Base-by-base conservation (phyloP, 2,329 filamentous ascomycete genomes). In the Cladobotryum protrusum region DNA sequence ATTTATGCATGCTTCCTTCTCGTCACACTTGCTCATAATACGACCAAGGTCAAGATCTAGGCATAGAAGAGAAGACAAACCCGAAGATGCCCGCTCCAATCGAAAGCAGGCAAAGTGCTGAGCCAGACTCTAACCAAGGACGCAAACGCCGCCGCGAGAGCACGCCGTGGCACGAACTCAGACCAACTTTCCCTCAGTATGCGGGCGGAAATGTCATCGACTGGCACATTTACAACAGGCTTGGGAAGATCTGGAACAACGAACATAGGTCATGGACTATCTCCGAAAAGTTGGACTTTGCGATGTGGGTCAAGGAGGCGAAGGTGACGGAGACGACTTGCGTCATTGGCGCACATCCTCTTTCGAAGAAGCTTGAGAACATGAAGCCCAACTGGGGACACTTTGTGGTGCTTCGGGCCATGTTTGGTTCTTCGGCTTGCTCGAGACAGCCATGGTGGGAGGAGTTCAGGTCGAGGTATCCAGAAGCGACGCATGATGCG, bases 391-490 rank as follows among this genome's bases (percentile, higher is more conserved):
- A 13, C 19, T 50, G 43, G 48, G 48, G 48, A 13, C 43, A 50
- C 15, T 50, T 50, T 17, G 43, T 50, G 36, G 34, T 50, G 6
- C 19, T 50, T 19, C 35, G 48, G 15, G 37, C 33, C 19, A 50
- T 50, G 43, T 50, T 50, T 46, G 48, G 48, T 14, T 24, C 48
- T 13, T 50, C 43, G 6, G 35, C 33, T 20, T 50, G 48, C 15
- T 44, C 48, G 9, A 50, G 36, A 11, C 48, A 50, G 37, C 11
- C 4, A 1, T 50, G 48, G 48, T 50, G 48, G 48, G 18, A 18
- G 13, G 12, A 12, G 2, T 50, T 50, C 9, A 50, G 43, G 43
- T 6, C 1, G 13, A 43, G 13, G 39, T 46, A 50, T 3, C 29
- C 20, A 29, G 19, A 37, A 11, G 48, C 48, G 1, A 19, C 15